Evolutionary conservation across 345 rosid species (phyloP).

Genomic region (Microthlaspi erraticum): DNA sequence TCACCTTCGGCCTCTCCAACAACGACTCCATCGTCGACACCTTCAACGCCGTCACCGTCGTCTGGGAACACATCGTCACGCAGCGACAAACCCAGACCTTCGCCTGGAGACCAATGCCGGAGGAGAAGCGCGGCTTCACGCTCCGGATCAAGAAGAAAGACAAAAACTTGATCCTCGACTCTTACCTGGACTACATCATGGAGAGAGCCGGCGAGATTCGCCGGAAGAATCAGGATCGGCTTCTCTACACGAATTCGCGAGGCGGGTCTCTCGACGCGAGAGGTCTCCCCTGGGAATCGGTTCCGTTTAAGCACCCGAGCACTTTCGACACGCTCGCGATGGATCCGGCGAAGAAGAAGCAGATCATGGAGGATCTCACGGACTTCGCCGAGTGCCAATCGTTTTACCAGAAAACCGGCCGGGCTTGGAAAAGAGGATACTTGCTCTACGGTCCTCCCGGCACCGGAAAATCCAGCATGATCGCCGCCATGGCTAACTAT

Average conservation of each 20-base stretch:
- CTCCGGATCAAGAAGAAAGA: slow-evolving; percentile 40
- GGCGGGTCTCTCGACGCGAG: slow-evolving; percentile 23
- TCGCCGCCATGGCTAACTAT: slow-evolving; percentile 92
- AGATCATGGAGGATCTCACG: slow-evolving; percentile 67
- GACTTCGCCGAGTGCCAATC: slow-evolving; percentile 63
- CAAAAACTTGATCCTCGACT: slow-evolving; percentile 1
- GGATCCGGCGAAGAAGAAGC: slow-evolving; percentile 65
- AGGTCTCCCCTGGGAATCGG: slow-evolving; percentile 54
- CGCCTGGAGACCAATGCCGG: slow-evolving; percentile 36
- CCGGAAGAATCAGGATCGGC: slow-evolving; percentile 37
- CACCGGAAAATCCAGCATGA: slow-evolving; percentile 54
- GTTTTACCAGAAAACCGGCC: slow-evolving; percentile 81
- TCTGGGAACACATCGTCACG: slow-evolving; percentile 37
- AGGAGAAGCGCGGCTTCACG: slow-evolving; percentile 40
- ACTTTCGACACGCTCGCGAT: slow-evolving; percentile 87
- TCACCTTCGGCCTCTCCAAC: slow-evolving; percentile 36
- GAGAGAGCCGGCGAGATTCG: slow-evolving; percentile 35
- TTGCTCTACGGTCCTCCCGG: slow-evolving; percentile 41
- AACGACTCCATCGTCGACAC: slow-evolving; percentile 39
- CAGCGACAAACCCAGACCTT: slow-evolving; percentile 31
- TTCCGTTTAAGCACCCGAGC: slow-evolving; percentile 89
- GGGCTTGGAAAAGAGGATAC: slow-evolving; percentile 60
- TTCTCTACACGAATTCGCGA: slow-evolving; percentile 37
- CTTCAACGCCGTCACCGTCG: slow-evolving; percentile 29
- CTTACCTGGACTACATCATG: slow-evolving; percentile 32